phyloP scores from a whole-genome alignment of 352 stramenopile genomes.

The Phytophthora pini region DNA sequence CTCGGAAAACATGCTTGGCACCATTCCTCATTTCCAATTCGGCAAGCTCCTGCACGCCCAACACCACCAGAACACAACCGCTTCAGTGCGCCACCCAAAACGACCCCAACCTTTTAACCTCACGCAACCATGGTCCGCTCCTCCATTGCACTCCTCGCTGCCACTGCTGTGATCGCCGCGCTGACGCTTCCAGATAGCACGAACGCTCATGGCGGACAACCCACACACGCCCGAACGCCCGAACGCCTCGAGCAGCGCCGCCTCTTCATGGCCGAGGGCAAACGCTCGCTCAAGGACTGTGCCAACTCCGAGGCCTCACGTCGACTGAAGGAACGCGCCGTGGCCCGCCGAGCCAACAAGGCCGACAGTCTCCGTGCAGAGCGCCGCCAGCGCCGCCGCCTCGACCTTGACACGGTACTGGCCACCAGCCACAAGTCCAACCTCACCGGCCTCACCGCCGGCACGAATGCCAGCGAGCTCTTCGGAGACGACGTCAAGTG shows the following conservation, averaged over 20 bases:
- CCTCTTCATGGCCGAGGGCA: slow-evolving; percentile 28
- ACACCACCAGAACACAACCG: neutral
- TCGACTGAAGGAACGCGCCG: slow-evolving; percentile 14
- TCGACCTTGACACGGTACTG: slow-evolving; percentile 24
- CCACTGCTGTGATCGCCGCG: neutral
- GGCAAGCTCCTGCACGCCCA: neutral
- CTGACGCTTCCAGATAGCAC: neutral
- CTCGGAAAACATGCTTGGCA: neutral
- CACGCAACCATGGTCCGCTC: slow-evolving; percentile 11
- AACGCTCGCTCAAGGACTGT: too few species aligned
- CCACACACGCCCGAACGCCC: neutral
- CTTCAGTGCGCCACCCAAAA: neutral
- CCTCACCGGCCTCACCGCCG: slow-evolving; percentile 15
- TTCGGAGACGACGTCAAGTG: slow-evolving; percentile 30
- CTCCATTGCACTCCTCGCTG: neutral
- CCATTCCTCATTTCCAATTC: neutral
- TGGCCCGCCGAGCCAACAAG: slow-evolving; percentile 15
- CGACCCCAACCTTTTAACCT: neutral
- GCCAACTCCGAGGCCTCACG: neutral
- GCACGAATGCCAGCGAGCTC: slow-evolving; percentile 19
- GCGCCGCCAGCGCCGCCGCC: slow-evolving; percentile 13
- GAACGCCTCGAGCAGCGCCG: slow-evolving; percentile 14
- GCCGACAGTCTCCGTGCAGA: slow-evolving; percentile 14
- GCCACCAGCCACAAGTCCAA: slow-evolving; percentile 24
- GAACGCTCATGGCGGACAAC: slow-evolving; percentile 3